Percentiles rank a stretch among this genome's conserved stretches.
Conservation (phyloP, 495 filamentous ascomycete genomes). For the Hyaloscypha hepaticicola region DNA sequence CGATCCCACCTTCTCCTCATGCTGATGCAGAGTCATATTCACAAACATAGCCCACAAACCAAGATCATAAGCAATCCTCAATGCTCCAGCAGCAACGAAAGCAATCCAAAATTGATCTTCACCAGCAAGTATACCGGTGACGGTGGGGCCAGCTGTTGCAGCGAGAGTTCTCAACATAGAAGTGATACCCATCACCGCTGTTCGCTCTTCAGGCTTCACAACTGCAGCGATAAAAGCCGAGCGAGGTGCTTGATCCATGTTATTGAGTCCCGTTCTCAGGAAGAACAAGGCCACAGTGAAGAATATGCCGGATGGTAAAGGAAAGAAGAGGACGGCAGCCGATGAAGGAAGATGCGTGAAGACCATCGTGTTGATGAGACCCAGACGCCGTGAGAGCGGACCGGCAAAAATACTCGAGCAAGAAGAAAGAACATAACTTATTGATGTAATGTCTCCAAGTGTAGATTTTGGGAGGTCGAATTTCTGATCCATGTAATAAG, state of each 20-base stretch:
- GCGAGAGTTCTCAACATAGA: slow-evolving; percentile 66
- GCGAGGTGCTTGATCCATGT: slow-evolving; percentile 81
- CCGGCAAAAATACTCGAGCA: slow-evolving; percentile 69
- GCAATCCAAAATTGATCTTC: slow-evolving; percentile 65
- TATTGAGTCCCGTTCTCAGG: slow-evolving; percentile 64
- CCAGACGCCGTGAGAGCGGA: slow-evolving; percentile 71
- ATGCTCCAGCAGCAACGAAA: slow-evolving; percentile 67
- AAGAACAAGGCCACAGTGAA: slow-evolving; percentile 62
- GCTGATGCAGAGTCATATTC: slow-evolving; percentile 37
- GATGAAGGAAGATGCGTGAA: slow-evolving; percentile 81
- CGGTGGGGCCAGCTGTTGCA: slow-evolving; percentile 60
- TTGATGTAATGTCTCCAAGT: slow-evolving; percentile 68
- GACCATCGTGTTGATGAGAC: slow-evolving; percentile 84
- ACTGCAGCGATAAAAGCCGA: slow-evolving; percentile 75
- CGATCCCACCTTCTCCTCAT: slow-evolving; percentile 23
- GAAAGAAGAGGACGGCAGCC: slow-evolving; percentile 67
- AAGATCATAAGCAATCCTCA: slow-evolving; percentile 71
- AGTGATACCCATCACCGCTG: slow-evolving; percentile 71
- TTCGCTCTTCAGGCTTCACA: slow-evolving; percentile 70
- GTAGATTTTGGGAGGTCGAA: slow-evolving; percentile 67
- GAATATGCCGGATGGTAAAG: slow-evolving; percentile 54
- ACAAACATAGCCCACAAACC: slow-evolving; percentile 67
- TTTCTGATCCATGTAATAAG: slow-evolving; percentile 77
- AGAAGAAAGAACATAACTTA: slow-evolving; percentile 62
- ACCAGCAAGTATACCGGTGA: slow-evolving; percentile 67